Evolutionary conservation across 2,329 filamentous ascomycete species (phyloP), one percentile per base, ranked within the genome.

Genomic region (Calonectria honghensis): DNA sequence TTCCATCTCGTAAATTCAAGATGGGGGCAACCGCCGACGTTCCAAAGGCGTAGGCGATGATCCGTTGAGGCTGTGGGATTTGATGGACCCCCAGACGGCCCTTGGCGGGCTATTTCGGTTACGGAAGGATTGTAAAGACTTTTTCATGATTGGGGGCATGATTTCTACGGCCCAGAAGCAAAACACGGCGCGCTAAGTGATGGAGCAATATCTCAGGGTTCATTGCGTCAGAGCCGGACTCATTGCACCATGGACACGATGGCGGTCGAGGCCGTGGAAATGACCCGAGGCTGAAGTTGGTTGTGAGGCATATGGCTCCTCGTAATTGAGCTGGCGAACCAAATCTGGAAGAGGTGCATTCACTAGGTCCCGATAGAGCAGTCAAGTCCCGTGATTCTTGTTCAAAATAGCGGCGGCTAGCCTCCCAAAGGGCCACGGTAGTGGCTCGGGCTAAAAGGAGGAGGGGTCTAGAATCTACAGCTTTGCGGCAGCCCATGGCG

Each of bases 1-100:
- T 80, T 78, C 71, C 16, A 79, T 80, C 64, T 78, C 71, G 77
- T 80, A 80, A 80, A 24, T 45, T 51, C 54, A 68, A 75, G 61
- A 68, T 64, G 41, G 63, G 76, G 68, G 18, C 6, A 70, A 74
- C 73, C 13, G 32, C 72, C 73, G 72, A 77, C 50, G 68, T 76
- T 72, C 75, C 73, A 79, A 69, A 27, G 39, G 66, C 27, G 61
- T 32, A 68, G 45, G 77, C 78, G 78, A 80, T 54, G 73, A 63
- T 31, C 73, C 77, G 76, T 70, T n/a, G 75, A 72, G 39, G 45
- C 72, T 61, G 57, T 32, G n/a, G 16, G 10, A 39, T 70, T 39
- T 39, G 75, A 54, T 54, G 45, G 45, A 18, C 29, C 51, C 45
- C 45, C 48, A 64, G 54, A 31, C 65, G 65, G 68, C 63, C 35